Evolutionary conservation across 2,329 filamentous ascomycete species (phyloP).

Genomic region (Pyrenophora graminea): DNA sequence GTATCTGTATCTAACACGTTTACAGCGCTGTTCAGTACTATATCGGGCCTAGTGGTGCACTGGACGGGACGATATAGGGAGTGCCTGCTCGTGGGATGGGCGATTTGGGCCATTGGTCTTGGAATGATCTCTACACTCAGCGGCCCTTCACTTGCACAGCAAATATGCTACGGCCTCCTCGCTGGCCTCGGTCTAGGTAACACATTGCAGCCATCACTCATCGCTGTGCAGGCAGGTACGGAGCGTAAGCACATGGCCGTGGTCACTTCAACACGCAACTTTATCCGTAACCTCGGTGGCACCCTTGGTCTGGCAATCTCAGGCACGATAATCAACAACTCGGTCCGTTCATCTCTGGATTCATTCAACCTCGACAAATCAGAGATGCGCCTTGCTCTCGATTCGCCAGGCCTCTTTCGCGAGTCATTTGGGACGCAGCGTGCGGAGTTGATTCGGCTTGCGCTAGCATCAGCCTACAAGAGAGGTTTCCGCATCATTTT

Average conservation of each 20-base stretch:
- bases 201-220: constrained; percentile 58
- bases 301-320: constrained; percentile 61
- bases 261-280: constrained; percentile 66
- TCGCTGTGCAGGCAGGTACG: constrained; percentile 59
- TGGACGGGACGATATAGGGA: constrained; percentile 26
- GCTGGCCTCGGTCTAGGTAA: constrained; percentile 52
- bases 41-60: constrained; percentile 26
- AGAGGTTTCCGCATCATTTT: constrained; percentile 25
- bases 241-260: constrained; percentile 63
- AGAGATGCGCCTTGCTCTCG: constrained; percentile 20
- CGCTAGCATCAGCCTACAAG: constrained; percentile 18
- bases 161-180: constrained; percentile 26
- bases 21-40: constrained; percentile 25
- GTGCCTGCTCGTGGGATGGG: constrained; percentile 27
- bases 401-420: constrained; percentile 18
- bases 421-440: constrained; percentile 9
- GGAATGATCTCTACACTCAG: constrained; percentile 24
- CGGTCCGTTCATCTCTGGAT: constrained; percentile 11
- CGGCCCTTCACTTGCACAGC: constrained; percentile 17
- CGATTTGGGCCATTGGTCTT: constrained; percentile 24
- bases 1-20: background rate
- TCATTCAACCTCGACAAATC: constrained; percentile 14
- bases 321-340: constrained; percentile 38
- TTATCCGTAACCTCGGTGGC: constrained; percentile 64
- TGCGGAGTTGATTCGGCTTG: constrained; percentile 8